These are phyloP conservation scores for Cornus kousa DNA, from an alignment of 148 eudicot genomes.

Conservation along the genomic window DNA sequence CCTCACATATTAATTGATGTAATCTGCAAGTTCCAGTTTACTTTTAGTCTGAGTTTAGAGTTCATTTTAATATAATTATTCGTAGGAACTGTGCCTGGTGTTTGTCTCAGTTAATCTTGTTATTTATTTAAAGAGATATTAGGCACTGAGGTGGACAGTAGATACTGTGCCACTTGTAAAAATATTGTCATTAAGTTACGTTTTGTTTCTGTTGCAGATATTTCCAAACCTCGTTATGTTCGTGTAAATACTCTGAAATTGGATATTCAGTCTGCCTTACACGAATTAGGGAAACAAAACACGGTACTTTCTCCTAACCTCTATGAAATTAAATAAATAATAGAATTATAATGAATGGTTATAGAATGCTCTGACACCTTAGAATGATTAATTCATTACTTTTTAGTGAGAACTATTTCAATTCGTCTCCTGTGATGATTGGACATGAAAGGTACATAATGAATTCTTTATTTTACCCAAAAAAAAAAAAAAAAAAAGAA, in stretches of 20 bases:
- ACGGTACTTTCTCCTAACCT: conserved; percentile 33
- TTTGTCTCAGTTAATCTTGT: not conserved
- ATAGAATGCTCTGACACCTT: not conserved
- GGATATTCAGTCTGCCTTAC: conserved; percentile 53
- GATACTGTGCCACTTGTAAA: not conserved
- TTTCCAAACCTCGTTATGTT: conserved; percentile 78
- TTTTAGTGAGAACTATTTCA: not conserved
- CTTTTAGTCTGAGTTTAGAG: not conserved
- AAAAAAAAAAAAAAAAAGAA: no score
- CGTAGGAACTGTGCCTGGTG: no score
- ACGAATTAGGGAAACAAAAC: conserved; percentile 50
- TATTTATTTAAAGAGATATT: not conserved
- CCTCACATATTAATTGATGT: not conserved
- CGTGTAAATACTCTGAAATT: conserved; percentile 93
- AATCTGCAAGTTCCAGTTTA: not conserved
- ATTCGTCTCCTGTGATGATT: not conserved
- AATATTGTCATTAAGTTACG: not conserved
- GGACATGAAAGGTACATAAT: not conserved
- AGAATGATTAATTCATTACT: not conserved
- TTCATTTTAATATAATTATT: not conserved
- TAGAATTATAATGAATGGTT: not conserved
- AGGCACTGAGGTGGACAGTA: not conserved
- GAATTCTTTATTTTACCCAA: no score
- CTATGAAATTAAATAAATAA: not conserved
- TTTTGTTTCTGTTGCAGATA: conserved; percentile 41